Evolutionary conservation across 345 rosid species (phyloP).

Genomic region (Fremontodendron californicum): DNA sequence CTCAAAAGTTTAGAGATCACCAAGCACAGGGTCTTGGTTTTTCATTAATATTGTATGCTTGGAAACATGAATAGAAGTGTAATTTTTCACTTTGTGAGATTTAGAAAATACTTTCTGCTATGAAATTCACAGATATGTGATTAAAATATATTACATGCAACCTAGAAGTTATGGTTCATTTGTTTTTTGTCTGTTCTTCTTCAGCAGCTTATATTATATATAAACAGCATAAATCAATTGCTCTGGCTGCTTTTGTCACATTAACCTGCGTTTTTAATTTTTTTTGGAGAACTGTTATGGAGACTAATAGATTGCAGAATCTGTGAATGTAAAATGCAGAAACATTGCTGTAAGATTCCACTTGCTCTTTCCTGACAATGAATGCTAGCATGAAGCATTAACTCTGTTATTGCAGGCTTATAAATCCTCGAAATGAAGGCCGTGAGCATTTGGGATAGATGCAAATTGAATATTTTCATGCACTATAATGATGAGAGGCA

Average conservation of each 20-base stretch:
- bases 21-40: constrained; percentile 65
- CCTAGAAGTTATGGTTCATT: constrained; percentile 13
- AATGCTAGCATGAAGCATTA: background rate
- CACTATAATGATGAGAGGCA: background rate
- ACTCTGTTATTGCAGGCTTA: constrained; percentile 13
- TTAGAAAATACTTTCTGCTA: constrained; percentile 14
- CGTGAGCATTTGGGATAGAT: background rate
- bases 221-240: background rate
- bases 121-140: constrained; percentile 19
- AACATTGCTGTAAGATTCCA: constrained; percentile 17
- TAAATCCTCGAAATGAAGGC: background rate
- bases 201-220: background rate
- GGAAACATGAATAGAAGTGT: constrained; percentile 62
- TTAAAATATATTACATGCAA: constrained; percentile 24
- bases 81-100: constrained; percentile 11
- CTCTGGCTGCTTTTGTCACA: background rate
- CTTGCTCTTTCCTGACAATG: background rate
- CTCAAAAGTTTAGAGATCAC: constrained; percentile 44
- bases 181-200: background rate
- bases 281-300: background rate
- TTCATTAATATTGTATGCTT: constrained; percentile 58
- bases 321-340: background rate
- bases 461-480: background rate
- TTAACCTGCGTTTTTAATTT: background rate
- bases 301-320: constrained; percentile 9